Evolutionary conservation across 345 rosid species (phyloP).

Genomic region (Eutrema yunnanense): DNA sequence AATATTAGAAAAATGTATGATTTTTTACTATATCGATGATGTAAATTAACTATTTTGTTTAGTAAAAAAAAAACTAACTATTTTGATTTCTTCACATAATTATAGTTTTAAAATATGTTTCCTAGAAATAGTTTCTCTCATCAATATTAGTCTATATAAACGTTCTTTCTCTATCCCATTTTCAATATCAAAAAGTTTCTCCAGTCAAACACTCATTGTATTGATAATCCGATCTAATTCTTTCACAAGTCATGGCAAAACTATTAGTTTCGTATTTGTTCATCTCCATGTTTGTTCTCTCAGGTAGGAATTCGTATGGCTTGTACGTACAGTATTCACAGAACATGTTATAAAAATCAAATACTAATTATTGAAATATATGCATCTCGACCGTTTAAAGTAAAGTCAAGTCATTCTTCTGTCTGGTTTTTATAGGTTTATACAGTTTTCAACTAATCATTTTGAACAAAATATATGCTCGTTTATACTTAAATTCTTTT

Average conservation of each 20-base stretch:
- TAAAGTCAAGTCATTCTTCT: neutral
- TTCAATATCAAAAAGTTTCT: neutral
- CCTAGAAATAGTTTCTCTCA: neutral
- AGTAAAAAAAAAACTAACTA: too few species aligned
- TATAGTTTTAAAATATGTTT: neutral
- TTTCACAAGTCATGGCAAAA: slow-evolving; percentile 1
- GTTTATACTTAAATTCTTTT: neutral
- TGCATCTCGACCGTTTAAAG: neutral
- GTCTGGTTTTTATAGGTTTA: neutral
- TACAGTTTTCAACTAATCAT: neutral
- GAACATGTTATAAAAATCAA: neutral
- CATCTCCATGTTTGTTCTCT: slow-evolving; percentile 5
- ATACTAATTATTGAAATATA: neutral
- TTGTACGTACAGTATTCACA: neutral
- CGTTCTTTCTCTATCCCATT: neutral
- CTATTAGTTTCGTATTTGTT: neutral
- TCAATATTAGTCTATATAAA: neutral
- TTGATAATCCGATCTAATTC: neutral
- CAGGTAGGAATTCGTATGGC: neutral
- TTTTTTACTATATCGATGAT: neutral
- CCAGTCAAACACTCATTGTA: neutral
- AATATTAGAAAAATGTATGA: too few species aligned
- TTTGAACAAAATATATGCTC: neutral
- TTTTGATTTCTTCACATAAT: neutral
- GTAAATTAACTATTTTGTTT: neutral